Base-by-base conservation (phyloP, 139 green algal genomes). In the Chlorella sp. region DNA sequence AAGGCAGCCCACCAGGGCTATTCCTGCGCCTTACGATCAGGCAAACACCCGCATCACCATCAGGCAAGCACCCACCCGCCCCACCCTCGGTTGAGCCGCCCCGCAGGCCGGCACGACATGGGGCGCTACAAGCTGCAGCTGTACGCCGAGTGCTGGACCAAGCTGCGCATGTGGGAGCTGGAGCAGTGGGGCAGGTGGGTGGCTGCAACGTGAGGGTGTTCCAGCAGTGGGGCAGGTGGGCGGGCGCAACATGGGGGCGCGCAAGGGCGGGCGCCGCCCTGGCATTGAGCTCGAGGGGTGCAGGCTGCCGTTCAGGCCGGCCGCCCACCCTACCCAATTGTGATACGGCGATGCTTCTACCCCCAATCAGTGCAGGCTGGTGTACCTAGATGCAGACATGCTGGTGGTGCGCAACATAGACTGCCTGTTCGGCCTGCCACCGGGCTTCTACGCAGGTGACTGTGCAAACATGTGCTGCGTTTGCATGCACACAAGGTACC, bases 361-460 rank as follows among this genome's bases (percentile, higher is more conserved):
- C 8, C 8, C 46, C 46, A 7, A 17, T 54, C 8, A 54, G 13
- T 54, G 76, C 79, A 84, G 79, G 79, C 79, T 84, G 17, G 43
- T 65, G 2, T 84, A 84, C 64, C 43, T 84, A 20, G 84, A 88
- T 40, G 84, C 84, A 17, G 84, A 88, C 84, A 88, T 85, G 84
- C 11, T 84, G 6, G 75, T 82, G 58, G 43, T 79, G 40, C 73
- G 80, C 54, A 85, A 77, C 80, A 67, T 88, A 7, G 84, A 88
- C 34, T 7, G 28, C 72, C 73, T 88, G 22, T 88, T 88, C 30
- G 32, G 56, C 38, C 58, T 88, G 56, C 75, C 84, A 7, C 56
- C 32, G 1, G 84, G 70, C 65, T 87, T 88, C 67, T 85, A 85
- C 22, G 84, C 84, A 43, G 84, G 75, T 69, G 36, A 20, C 13